phyloP scores from a whole-genome alignment of 2,329 filamentous ascomycete genomes.

The Aureobasidium sp. region DNA sequence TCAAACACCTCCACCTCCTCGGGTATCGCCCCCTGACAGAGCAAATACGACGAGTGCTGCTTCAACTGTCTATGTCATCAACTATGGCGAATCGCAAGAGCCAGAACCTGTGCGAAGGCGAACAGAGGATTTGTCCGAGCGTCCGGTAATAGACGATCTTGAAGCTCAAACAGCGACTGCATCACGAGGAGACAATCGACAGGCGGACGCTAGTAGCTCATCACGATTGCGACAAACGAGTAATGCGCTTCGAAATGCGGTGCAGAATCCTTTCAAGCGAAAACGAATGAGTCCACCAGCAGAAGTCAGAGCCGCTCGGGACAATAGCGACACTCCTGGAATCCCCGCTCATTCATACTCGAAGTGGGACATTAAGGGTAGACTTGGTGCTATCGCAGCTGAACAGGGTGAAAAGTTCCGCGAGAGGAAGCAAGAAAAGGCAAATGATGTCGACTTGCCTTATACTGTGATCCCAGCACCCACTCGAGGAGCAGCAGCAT shows the following conservation, averaged over 20 bases:
- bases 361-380: conserved; percentile 38
- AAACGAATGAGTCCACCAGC: conserved; percentile 52
- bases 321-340: conserved; percentile 19
- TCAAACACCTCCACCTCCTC: conserved; percentile 34
- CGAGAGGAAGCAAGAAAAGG: conserved; percentile 31
- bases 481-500: conserved; percentile 44
- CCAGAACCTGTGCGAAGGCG: conserved; percentile 32
- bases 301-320: conserved; percentile 45
- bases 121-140: conserved; percentile 9
- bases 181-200: not conserved
- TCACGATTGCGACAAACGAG: conserved; percentile 15
- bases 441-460: conserved; percentile 39
- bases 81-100: conserved; percentile 48
- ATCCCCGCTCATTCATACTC: conserved; percentile 38
- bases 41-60: conserved; percentile 56
- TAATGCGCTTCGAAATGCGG: conserved; percentile 39
- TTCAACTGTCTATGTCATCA: conserved; percentile 58
- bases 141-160: not conserved
- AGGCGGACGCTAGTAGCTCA: conserved; percentile 6
- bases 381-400: conserved; percentile 43
- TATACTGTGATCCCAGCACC: conserved; percentile 57
- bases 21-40: conserved; percentile 49
- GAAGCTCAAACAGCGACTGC: not conserved
- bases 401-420: conserved; percentile 41
- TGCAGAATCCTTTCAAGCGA: conserved; percentile 53